Evolutionary conservation across 2,329 filamentous ascomycete species (phyloP).

Genomic region (Fusarium keratoplasticum): DNA sequence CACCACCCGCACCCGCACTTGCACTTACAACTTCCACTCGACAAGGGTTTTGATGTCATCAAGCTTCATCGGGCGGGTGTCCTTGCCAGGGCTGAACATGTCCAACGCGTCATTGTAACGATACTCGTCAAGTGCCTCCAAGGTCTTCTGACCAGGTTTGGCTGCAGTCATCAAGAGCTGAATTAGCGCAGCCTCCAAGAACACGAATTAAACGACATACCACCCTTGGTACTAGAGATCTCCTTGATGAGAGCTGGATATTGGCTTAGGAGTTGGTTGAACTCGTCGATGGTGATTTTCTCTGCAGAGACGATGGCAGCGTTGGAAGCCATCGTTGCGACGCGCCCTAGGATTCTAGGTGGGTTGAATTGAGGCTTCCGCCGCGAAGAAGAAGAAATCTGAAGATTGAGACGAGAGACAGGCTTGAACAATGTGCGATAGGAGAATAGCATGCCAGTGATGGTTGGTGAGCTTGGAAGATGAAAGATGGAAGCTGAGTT

Average conservation of each 20-base stretch:
- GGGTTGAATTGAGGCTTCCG: neutral
- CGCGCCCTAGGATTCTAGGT: neutral
- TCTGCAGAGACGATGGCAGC: slow-evolving; percentile 22
- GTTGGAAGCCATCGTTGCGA: slow-evolving; percentile 30
- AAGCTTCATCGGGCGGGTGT: slow-evolving; percentile 59
- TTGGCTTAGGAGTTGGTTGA: slow-evolving; percentile 49
- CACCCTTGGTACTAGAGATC: slow-evolving; percentile 58
- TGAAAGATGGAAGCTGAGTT: slow-evolving; percentile 15
- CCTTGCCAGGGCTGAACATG: slow-evolving; percentile 54
- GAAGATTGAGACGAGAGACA: neutral
- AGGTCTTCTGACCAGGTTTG: slow-evolving; percentile 62
- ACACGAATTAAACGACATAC: slow-evolving; percentile 47
- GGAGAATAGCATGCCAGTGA: neutral
- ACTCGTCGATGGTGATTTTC: slow-evolving; percentile 48
- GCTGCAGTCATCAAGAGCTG: slow-evolving; percentile 43
- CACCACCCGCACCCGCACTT: too few relatives aligned
- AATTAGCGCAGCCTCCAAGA: slow-evolving; percentile 9
- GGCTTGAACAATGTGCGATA: neutral
- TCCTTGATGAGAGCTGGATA: slow-evolving; percentile 56
- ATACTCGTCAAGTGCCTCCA: slow-evolving; percentile 69
- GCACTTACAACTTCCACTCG: slow-evolving; percentile 77
- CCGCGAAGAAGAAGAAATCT: neutral
- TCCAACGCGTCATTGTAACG: slow-evolving; percentile 67
- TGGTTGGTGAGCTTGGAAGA: neutral
- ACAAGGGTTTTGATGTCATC: slow-evolving; percentile 71